Conservation (phyloP, 83 land plant species). For the Picea abies region DNA sequence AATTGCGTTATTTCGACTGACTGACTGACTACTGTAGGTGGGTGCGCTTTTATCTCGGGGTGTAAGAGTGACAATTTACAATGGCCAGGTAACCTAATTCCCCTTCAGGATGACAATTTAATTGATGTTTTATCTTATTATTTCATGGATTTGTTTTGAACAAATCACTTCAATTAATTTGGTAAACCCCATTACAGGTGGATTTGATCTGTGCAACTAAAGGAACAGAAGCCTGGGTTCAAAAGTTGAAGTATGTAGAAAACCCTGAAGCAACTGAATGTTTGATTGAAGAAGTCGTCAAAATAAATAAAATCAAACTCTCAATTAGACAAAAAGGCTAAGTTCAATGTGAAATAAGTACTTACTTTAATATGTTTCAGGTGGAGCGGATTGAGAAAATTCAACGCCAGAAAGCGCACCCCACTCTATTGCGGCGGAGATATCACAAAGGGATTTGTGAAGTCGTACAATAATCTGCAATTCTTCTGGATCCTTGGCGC, state of each 20-base stretch:
- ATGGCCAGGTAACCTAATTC: slow-evolving; percentile 72
- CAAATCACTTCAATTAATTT: background rate
- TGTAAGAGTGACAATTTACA: slow-evolving; percentile 80
- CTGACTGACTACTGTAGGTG: slow-evolving; percentile 38
- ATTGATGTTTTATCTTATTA: background rate
- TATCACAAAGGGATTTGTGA: slow-evolving; percentile 51
- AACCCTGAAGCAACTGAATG: background rate
- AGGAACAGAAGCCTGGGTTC: slow-evolving; percentile 75
- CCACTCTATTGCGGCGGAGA: slow-evolving; percentile 47
- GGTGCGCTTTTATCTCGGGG: slow-evolving; percentile 74
- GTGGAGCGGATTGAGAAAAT: slow-evolving; percentile 56
- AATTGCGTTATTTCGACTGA: background rate
- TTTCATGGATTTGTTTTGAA: background rate
- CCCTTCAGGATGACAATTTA: background rate
- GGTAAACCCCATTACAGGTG: slow-evolving; percentile 26
- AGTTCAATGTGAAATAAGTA: too few species aligned
- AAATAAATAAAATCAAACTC: too few species aligned
- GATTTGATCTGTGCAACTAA: slow-evolving; percentile 72
- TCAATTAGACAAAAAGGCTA: too few species aligned
- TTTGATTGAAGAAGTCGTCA: background rate
- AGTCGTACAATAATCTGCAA: slow-evolving; percentile 52
- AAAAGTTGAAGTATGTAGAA: slow-evolving; percentile 54
- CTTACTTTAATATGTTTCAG: slow-evolving; percentile 51
- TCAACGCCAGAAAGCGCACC: slow-evolving; percentile 27
- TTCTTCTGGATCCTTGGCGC: slow-evolving; percentile 82